phyloP scores from a whole-genome alignment of 495 filamentous ascomycete genomes.

The Aspergillus biplanus region DNA sequence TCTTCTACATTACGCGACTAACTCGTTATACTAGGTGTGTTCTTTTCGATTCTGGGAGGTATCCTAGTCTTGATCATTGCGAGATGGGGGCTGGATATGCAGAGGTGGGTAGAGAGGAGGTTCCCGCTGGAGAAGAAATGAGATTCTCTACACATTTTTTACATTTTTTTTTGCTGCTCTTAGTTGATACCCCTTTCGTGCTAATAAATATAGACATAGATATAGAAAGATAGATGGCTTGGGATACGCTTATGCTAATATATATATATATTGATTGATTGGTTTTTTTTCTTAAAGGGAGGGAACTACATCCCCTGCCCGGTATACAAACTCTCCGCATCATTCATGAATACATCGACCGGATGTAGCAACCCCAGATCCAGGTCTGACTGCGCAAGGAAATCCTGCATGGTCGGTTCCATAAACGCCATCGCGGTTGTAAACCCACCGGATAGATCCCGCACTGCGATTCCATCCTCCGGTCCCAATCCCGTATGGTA shows the following conservation, averaged over 20 bases:
- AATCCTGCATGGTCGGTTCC: constrained; percentile 52
- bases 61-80: constrained; percentile 38
- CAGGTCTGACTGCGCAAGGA: constrained; percentile 49
- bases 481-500: neutral
- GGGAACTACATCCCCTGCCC: constrained; percentile 33
- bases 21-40: constrained; percentile 32
- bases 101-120: constrained; percentile 43
- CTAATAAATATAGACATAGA: neutral
- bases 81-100: constrained; percentile 49
- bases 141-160: neutral
- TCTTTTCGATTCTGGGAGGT: constrained; percentile 39
- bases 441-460: constrained; percentile 30
- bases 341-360: constrained; percentile 46
- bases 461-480: neutral
- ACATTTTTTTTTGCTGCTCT: neutral
- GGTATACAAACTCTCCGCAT: constrained; percentile 44
- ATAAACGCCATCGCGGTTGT: constrained; percentile 51
- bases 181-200: neutral
- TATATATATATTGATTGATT: constrained; percentile 5
- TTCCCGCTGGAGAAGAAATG: constrained; percentile 26
- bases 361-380: constrained; percentile 45
- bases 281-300: neutral
- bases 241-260: neutral
- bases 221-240: neutral
- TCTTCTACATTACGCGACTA: constrained; percentile 4